phyloP scores from a whole-genome alignment of 371 early-diverging fungal species.

The Mucor velutinosus region DNA sequence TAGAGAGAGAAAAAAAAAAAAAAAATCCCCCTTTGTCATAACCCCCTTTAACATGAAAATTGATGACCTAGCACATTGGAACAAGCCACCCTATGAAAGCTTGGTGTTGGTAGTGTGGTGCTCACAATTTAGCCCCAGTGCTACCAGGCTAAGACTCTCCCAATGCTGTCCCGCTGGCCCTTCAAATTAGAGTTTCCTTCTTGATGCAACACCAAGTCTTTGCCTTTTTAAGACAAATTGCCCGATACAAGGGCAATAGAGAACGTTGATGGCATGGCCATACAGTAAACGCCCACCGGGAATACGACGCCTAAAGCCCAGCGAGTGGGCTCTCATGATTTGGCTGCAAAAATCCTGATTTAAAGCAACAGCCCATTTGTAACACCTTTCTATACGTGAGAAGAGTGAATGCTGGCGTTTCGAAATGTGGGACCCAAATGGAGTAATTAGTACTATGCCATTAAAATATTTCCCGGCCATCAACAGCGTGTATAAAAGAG shows the following conservation, averaged over 20 bases:
- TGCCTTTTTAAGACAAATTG: conserved; percentile 2
- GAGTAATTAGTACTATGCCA: conserved; percentile 10
- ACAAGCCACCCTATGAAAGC: conserved; percentile 4
- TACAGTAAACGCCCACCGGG: neutral
- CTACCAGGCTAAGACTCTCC: neutral
- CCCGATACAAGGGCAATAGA: neutral
- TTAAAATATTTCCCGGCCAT: conserved; percentile 11
- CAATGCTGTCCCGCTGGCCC: neutral
- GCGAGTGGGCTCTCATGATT: neutral
- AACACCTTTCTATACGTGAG: neutral
- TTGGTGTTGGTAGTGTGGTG: neutral
- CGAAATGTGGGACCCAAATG: conserved; percentile 5
- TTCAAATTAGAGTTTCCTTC: neutral
- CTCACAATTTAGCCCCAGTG: neutral
- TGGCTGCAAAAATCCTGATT: neutral
- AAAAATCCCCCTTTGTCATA: neutral
- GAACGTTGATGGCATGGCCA: too few relatives aligned
- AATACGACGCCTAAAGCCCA: neutral
- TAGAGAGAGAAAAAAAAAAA: neutral
- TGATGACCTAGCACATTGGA: neutral
- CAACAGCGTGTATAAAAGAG: neutral
- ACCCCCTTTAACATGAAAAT: neutral
- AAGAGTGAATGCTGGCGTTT: neutral
- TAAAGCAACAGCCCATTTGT: neutral
- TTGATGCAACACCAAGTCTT: neutral